Evolutionary conservation across 2,329 filamentous ascomycete species (phyloP).

Genomic region (Scytalidium lignicola): DNA sequence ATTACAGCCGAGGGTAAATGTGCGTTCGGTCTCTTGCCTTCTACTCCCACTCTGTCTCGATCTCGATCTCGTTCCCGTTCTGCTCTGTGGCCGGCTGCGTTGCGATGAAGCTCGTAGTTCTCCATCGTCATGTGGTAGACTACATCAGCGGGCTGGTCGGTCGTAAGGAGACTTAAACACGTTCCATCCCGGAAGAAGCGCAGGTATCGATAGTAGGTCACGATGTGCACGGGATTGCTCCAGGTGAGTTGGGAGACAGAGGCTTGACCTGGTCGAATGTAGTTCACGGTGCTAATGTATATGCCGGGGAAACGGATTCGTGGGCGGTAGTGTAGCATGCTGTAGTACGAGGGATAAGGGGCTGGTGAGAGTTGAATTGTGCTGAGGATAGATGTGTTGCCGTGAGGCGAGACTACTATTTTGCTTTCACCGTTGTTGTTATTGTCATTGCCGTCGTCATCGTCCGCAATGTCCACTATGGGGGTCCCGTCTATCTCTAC

Average conservation of each 20-base stretch:
- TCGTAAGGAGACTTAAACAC: constrained; percentile 74
- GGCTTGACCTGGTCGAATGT: constrained; percentile 75
- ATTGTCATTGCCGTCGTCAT: neutral
- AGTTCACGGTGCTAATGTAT: constrained; percentile 97
- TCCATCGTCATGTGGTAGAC: constrained; percentile 77
- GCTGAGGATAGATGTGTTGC: constrained; percentile 4
- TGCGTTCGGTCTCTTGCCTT: constrained; percentile 10
- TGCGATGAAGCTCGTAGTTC: constrained; percentile 42
- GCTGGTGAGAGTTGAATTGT: constrained; percentile 13
- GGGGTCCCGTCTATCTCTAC: neutral
- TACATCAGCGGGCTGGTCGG: constrained; percentile 76
- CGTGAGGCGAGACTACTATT: neutral
- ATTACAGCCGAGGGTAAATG: constrained; percentile 52
- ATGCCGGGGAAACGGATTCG: constrained; percentile 90
- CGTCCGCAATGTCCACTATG: neutral
- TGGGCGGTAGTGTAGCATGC: constrained; percentile 76
- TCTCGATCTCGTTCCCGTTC: neutral
- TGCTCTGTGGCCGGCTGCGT: constrained; percentile 1
- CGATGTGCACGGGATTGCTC: constrained; percentile 81
- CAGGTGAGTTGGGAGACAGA: constrained; percentile 68
- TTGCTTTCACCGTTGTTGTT: neutral
- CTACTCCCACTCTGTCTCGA: neutral
- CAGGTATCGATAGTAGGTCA: constrained; percentile 96
- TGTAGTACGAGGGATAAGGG: constrained; percentile 43
- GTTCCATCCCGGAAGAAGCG: constrained; percentile 91